Percentiles rank a stretch among this genome's conserved stretches.
Evolutionary conservation across 2,329 filamentous ascomycete genomes (phyloP).

Genomic region (Xylaria sp.): DNA sequence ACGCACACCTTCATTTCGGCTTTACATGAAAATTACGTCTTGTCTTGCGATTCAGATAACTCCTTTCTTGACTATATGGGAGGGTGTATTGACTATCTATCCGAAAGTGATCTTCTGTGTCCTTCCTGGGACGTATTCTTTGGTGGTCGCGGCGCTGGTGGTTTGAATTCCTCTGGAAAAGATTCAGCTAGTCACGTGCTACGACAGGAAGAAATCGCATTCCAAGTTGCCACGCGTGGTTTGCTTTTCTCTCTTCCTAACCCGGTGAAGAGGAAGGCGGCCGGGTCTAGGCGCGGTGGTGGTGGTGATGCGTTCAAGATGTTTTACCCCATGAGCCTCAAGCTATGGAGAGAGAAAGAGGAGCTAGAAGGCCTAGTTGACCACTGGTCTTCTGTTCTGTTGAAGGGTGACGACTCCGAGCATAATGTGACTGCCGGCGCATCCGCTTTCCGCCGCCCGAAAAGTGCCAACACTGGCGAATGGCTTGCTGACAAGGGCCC

Average conservation of each 20-base stretch:
- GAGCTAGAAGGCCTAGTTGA: conserved; percentile 81
- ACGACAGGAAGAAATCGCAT: conserved; percentile 93
- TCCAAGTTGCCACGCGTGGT: conserved; percentile 89
- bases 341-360: conserved; percentile 84
- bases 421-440: conserved; percentile 59
- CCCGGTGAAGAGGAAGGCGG: conserved; percentile 79
- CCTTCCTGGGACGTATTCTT: conserved; percentile 77
- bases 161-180: conserved; percentile 60
- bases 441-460: conserved; percentile 60
- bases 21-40: conserved; percentile 90
- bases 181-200: conserved; percentile 77
- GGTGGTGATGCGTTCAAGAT: conserved; percentile 80
- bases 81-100: conserved; percentile 86
- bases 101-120: conserved; percentile 86
- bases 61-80: conserved; percentile 82
- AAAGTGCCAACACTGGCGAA: conserved; percentile 38
- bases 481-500: conserved; percentile 35
- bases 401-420: conserved; percentile 62
- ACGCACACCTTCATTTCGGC: conserved; percentile 89
- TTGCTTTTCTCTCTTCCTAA: conserved; percentile 85
- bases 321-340: conserved; percentile 89
- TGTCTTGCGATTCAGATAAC: conserved; percentile 77
- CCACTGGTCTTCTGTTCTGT: conserved; percentile 71
- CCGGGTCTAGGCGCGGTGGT: conserved; percentile 56
- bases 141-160: conserved; percentile 64